Conservation (phyloP, 1,284 basidiomycete species). For the Coniferiporia weirii region DNA sequence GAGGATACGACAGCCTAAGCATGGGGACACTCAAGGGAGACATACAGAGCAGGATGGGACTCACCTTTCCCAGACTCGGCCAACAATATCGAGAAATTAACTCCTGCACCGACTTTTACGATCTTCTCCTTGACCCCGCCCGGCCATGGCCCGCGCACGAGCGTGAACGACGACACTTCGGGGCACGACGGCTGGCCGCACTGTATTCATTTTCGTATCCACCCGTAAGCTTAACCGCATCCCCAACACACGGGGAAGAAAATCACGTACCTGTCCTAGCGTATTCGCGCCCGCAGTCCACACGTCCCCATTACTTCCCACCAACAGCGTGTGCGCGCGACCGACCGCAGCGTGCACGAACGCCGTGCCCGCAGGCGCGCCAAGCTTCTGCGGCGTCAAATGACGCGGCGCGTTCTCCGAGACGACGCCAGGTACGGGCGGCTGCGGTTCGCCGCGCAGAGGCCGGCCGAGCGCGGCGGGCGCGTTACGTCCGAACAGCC, state of each 20-base stretch:
- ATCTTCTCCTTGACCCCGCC: constrained; percentile 59
- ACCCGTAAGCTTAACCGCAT: too few relatives aligned
- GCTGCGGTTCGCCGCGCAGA: constrained; percentile 24
- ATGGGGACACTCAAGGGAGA: too few relatives aligned
- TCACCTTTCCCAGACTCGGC: constrained; percentile 73
- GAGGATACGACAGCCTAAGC: constrained; percentile 2
- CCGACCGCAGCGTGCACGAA: constrained; percentile 84
- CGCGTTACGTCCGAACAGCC: constrained; percentile 82
- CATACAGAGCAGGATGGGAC: constrained; percentile 16
- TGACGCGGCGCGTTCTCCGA: constrained; percentile 69
- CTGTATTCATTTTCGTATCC: constrained; percentile 30
- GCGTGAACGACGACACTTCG: constrained; percentile 62
- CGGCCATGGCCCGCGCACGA: constrained; percentile 50
- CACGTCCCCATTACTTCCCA: constrained; percentile 75
- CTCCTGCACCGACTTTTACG: constrained; percentile 72
- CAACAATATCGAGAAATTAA: constrained; percentile 80
- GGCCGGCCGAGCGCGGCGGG: constrained; percentile 52
- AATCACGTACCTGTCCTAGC: constrained; percentile 65
- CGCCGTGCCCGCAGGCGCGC: constrained; percentile 52
- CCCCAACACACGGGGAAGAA: too few relatives aligned
- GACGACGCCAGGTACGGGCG: constrained; percentile 41
- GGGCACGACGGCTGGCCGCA: constrained; percentile 65
- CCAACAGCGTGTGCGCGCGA: constrained; percentile 75
- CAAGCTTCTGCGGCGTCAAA: constrained; percentile 56
- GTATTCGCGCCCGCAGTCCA: constrained; percentile 85